phyloP scores from a whole-genome alignment of 441 rosid genomes.

The Geranium incanum region DNA sequence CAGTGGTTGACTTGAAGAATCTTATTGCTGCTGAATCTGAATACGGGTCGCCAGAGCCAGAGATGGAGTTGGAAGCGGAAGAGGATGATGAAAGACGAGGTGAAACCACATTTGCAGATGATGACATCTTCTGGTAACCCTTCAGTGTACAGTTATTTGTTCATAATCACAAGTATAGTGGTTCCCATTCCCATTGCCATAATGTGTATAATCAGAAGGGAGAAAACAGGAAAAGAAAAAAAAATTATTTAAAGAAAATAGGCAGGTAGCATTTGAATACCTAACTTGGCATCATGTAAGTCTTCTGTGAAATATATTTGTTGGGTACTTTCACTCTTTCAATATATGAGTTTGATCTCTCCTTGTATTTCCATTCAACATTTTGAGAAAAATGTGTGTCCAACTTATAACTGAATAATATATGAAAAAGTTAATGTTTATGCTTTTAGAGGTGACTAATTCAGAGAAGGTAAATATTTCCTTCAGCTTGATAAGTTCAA shows the following conservation, averaged over 20 bases:
- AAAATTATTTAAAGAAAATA: conserved; percentile 7
- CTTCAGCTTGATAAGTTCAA: too few relatives aligned
- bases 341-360: not conserved
- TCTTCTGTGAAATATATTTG: conserved; percentile 24
- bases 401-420: not conserved
- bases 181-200: conserved; percentile 19
- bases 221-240: not conserved
- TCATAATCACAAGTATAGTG: conserved; percentile 25
- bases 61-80: conserved; percentile 59
- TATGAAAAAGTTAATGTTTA: not conserved
- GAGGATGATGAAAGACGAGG: conserved; percentile 40
- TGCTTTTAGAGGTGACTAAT: not conserved
- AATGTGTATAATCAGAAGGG: conserved; percentile 16
- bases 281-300: conserved; percentile 25
- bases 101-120: conserved; percentile 33
- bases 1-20: conserved; percentile 82
- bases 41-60: conserved; percentile 50
- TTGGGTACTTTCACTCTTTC: conserved; percentile 3
- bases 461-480: too few relatives aligned
- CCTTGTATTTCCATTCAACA: not conserved
- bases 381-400: not conserved
- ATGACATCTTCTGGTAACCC: conserved; percentile 65
- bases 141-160: conserved; percentile 43
- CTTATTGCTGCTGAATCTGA: conserved; percentile 77
- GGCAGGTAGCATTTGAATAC: conserved; percentile 41